Evolutionary conservation across 148 eudicot species (phyloP).

Genomic region (Dianthus caryophyllus): DNA sequence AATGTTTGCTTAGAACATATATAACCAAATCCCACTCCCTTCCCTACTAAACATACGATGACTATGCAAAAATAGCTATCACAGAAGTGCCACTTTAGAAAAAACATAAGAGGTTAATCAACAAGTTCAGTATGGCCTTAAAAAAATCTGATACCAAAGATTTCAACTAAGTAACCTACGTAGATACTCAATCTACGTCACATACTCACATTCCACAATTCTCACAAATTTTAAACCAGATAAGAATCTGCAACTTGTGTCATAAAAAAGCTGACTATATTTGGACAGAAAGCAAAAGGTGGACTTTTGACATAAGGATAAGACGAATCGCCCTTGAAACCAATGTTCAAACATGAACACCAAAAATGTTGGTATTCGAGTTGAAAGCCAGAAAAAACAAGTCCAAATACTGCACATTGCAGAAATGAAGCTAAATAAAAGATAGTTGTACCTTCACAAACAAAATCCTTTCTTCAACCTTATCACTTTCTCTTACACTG

Average conservation of each 20-base stretch:
- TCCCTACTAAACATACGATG: neutral
- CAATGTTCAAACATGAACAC: neutral
- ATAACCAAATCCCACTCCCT: neutral
- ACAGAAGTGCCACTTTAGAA: neutral
- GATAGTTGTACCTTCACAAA: constrained; percentile 50
- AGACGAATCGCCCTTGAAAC: neutral
- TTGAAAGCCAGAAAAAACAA: neutral
- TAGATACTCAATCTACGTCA: neutral
- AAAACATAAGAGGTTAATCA: neutral
- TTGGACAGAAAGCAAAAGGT: neutral
- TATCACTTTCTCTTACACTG: constrained; percentile 55
- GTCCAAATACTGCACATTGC: neutral
- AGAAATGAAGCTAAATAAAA: neutral
- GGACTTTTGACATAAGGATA: neutral
- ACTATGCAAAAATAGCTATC: neutral
- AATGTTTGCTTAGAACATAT: neutral
- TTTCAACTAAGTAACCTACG: neutral
- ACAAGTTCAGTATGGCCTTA: neutral
- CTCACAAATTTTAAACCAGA: neutral
- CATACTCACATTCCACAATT: neutral
- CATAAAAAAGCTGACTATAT: neutral
- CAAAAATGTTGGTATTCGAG: neutral
- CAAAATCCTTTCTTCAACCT: constrained; percentile 46
- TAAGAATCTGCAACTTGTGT: neutral
- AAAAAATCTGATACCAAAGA: neutral